Base-by-base conservation (phyloP, 2,329 filamentous ascomycete genomes). In the Pseudogymnoascus sp. region DNA sequence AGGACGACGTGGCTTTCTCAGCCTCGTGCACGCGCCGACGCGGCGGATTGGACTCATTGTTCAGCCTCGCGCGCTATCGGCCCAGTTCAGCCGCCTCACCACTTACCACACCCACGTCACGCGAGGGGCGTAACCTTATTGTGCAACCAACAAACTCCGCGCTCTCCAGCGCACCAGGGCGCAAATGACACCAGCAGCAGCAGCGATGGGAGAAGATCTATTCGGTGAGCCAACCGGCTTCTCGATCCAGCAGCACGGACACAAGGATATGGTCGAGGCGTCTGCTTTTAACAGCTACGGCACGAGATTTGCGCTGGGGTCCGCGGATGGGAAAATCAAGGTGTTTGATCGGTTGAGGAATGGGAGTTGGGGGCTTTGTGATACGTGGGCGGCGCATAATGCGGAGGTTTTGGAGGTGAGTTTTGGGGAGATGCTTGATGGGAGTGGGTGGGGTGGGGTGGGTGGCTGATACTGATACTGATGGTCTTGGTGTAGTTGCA, bases 221-320 rank as follows among this genome's bases (percentile, higher is more conserved):
- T 53, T 53, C 8, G 23, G 43, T 23, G 23, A 28, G 43, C 14
- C 23, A 1, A 31, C 23, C 4, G 43, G 43, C 43, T 73, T 74
- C 62, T 62, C 60, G 66, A 85, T 89, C 69, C 83, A 91, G 70
- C 84, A 87, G 65, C 87, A 91, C 74, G 88, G 88, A 69, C 89
- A 93, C 76, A 84, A 86, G 71, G 90, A 74, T 59, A 72, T 74
- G 68, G 66, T 73, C 14, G 68, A 71, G 63, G 67, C 72, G 0
- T 87, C 93, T 65, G 88, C 91, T 68, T 96, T 96, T 82, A 97
- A 97, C 76, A 88, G 87, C 68, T 96, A 96, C 75, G 93, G 93
- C 69, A 93, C 91, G 70, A 90, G 93, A 69, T 93, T 93, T 80
- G 90, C 93, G 43, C 95, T 92, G 2, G 92, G 91, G 36, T 95